Percentiles rank a stretch among this genome's conserved stretches.
Evolutionary conservation across 306 rosid species (phyloP).

Genomic region (Pyrus pyrifolia): DNA sequence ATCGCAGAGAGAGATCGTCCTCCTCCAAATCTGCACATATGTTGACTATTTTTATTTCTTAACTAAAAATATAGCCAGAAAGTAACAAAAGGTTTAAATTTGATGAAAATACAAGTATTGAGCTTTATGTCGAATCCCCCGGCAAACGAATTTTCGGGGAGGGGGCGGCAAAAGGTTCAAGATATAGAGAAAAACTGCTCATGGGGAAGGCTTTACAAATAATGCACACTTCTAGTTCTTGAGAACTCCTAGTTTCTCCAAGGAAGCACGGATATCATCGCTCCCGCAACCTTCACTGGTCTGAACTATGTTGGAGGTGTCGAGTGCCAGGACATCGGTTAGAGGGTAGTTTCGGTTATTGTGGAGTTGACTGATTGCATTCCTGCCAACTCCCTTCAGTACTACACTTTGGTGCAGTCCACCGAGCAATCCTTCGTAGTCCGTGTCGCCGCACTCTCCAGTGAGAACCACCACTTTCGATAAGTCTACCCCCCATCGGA

Average conservation of each 20-base stretch:
- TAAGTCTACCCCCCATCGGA: conserved; percentile 94
- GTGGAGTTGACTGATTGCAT: conserved; percentile 63
- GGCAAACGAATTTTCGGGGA: neutral
- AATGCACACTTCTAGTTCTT: conserved; percentile 23
- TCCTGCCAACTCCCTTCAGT: conserved; percentile 69
- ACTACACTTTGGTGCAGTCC: conserved; percentile 77
- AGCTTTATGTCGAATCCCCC: neutral
- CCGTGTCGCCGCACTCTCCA: conserved; percentile 94
- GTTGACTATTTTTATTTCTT: conserved; percentile 5
- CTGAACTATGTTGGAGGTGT: conserved; percentile 64
- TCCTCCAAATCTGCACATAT: neutral
- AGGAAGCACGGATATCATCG: conserved; percentile 50
- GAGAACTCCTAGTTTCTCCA: conserved; percentile 62
- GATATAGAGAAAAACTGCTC: neutral
- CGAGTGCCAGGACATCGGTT: conserved; percentile 70
- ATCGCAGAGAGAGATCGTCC: neutral
- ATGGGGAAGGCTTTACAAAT: neutral
- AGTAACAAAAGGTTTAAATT: neutral
- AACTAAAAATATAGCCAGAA: neutral
- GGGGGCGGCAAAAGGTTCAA: neutral
- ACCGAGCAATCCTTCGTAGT: conserved; percentile 88
- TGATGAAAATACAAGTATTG: neutral
- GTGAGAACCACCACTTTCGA: conserved; percentile 89
- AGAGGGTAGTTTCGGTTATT: conserved; percentile 81
- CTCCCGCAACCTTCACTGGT: conserved; percentile 50